Conservation (phyloP, 495 filamentous ascomycete genomes). For the Collariella sp. region DNA sequence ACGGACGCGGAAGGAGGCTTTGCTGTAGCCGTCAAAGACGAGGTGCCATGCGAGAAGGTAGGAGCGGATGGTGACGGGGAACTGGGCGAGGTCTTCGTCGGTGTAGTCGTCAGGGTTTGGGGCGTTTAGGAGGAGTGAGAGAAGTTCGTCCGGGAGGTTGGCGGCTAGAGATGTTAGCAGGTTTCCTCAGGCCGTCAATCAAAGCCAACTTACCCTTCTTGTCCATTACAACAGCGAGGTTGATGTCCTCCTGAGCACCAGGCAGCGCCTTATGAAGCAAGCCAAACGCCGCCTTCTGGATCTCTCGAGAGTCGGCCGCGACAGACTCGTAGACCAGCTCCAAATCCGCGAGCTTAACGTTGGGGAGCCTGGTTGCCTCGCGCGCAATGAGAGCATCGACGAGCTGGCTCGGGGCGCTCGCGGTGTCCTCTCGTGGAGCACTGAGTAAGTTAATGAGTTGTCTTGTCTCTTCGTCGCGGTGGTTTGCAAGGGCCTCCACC, state of each 20-base stretch:
- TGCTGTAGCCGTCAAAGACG: constrained; percentile 77
- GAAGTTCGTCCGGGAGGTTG: constrained; percentile 57
- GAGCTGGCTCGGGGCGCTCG: constrained; percentile 39
- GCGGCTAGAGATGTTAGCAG: constrained; percentile 34
- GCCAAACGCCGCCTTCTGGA: constrained; percentile 75
- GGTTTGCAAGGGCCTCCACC: constrained; percentile 57
- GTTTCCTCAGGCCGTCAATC: no score
- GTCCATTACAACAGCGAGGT: constrained; percentile 69
- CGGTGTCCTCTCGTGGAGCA: constrained; percentile 28
- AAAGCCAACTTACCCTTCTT: constrained; percentile 43
- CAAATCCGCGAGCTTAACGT: constrained; percentile 32
- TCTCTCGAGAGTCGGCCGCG: constrained; percentile 59
- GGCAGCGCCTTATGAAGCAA: constrained; percentile 73
- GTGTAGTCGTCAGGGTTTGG: constrained; percentile 39
- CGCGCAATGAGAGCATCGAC: constrained; percentile 61
- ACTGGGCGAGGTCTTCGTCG: constrained; percentile 42
- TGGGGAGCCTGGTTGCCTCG: constrained; percentile 50
- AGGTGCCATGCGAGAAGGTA: constrained; percentile 92
- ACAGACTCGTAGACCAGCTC: constrained; percentile 51
- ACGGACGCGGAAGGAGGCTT: constrained; percentile 71
- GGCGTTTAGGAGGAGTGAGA: constrained; percentile 54
- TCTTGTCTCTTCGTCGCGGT: constrained; percentile 38
- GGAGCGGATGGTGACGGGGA: constrained; percentile 48
- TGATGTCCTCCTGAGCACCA: constrained; percentile 67
- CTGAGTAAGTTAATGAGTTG: constrained; percentile 56